phyloP scores from a whole-genome alignment of 1,284 basidiomycete species.

The Rhodotorula sp. region DNA sequence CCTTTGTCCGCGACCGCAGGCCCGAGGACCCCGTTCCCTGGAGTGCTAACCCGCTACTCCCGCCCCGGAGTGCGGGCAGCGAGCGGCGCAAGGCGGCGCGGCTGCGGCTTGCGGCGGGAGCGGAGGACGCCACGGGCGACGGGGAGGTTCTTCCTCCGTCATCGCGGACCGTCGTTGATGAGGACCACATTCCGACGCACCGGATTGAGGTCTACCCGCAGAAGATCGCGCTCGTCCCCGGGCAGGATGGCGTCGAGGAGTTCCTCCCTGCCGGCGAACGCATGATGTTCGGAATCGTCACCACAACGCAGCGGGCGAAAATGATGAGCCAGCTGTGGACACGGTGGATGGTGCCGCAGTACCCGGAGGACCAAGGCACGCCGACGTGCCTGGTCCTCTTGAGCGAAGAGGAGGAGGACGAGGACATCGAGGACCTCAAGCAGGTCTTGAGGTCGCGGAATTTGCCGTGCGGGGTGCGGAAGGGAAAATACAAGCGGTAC shows the following conservation, averaged over 20 bases:
- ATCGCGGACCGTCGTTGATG: not conserved
- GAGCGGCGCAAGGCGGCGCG: conserved; percentile 5
- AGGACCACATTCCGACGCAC: conserved; percentile 18
- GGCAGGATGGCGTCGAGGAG: conserved; percentile 2
- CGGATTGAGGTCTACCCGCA: conserved; percentile 23
- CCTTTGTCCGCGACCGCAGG: conserved; percentile 5
- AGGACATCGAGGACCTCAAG: conserved; percentile 27
- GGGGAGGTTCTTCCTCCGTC: not conserved
- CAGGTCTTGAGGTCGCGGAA: conserved; percentile 14
- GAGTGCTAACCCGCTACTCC: conserved; percentile 10
- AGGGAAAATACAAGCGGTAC: conserved; percentile 35
- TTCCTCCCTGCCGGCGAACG: conserved; percentile 17
- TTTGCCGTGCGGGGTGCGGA: conserved; percentile 27
- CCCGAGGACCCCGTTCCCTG: conserved; percentile 27
- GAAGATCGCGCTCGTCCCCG: conserved; percentile 2
- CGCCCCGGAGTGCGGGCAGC: not conserved
- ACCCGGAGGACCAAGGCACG: conserved; percentile 2
- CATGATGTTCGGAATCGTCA: conserved; percentile 39
- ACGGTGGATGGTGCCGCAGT: conserved; percentile 22
- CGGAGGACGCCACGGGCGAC: not conserved
- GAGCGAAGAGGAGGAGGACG: conserved; percentile 18
- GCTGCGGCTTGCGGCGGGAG: not conserved
- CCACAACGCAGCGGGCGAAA: conserved; percentile 35
- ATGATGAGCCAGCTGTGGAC: conserved; percentile 39
- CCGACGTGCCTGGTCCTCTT: conserved; percentile 35